Conservation (phyloP, 768 basidiomycete genomes). For the Tylopilus subfusipes region DNA sequence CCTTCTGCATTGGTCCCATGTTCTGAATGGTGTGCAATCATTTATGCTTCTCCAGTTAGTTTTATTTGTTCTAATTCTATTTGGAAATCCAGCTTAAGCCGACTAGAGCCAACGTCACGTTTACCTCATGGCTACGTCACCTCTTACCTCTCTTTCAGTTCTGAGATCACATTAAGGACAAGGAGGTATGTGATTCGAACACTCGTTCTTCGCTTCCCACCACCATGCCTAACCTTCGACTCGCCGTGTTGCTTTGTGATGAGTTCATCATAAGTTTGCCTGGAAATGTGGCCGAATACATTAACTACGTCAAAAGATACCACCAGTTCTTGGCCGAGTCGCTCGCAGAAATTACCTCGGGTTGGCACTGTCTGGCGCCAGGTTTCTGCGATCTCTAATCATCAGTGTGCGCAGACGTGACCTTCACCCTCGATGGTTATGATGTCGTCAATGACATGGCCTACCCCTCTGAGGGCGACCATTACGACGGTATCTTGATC, state of each 20-base stretch:
- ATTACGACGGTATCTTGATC: conserved; percentile 69
- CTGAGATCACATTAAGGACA: too few relatives aligned
- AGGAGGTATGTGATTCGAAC: too few relatives aligned
- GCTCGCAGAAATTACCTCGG: conserved; percentile 16
- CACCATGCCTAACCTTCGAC: background rate
- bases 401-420: conserved; percentile 4
- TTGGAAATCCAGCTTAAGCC: too few relatives aligned
- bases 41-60: too few relatives aligned
- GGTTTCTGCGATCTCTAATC: background rate
- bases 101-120: too few relatives aligned
- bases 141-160: too few relatives aligned
- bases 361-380: background rate
- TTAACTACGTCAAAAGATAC: conserved; percentile 58
- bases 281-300: conserved; percentile 40
- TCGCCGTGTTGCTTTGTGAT: background rate
- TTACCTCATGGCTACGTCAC: background rate
- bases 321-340: conserved; percentile 38
- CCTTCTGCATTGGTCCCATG: too few relatives aligned
- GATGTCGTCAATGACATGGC: conserved; percentile 62
- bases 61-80: too few relatives aligned
- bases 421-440: conserved; percentile 60
- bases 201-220: background rate
- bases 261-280: background rate
- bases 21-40: too few relatives aligned
- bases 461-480: conserved; percentile 53